phyloP scores from a whole-genome alignment of 306 rosid genomes.

The Pyrus communis region DNA sequence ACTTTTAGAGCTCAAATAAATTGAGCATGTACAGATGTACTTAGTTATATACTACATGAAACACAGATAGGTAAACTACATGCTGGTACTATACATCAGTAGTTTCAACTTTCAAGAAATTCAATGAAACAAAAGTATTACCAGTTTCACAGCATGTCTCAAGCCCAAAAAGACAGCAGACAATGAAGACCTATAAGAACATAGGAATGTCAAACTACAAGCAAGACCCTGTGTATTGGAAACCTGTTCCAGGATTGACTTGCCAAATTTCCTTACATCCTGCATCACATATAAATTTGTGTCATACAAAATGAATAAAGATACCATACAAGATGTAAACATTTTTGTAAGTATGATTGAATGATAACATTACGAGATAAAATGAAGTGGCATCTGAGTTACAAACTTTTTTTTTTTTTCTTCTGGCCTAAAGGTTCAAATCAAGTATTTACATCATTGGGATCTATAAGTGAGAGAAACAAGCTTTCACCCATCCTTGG shows the following conservation, averaged over 20 bases:
- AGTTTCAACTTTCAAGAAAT: constrained; percentile 1
- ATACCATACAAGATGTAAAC: background rate
- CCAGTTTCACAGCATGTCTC: constrained; percentile 89
- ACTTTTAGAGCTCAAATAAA: background rate
- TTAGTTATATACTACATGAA: background rate
- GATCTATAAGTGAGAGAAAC: constrained; percentile 84
- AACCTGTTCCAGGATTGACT: constrained; percentile 76
- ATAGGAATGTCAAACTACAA: constrained; percentile 79
- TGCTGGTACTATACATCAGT: constrained; percentile 4
- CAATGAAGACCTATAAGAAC: constrained; percentile 49
- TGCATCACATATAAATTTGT: constrained; percentile 21
- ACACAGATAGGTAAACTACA: background rate
- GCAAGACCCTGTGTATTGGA: constrained; percentile 78
- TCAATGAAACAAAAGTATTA: constrained; percentile 21
- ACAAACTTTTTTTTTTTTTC: background rate
- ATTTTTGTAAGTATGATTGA: background rate
- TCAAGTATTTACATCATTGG: constrained; percentile 50
- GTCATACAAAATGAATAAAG: background rate
- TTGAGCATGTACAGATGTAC: background rate
- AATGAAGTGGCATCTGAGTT: background rate
- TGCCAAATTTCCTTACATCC: constrained; percentile 85
- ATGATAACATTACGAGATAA: background rate
- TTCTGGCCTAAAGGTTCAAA: background rate
- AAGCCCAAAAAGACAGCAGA: constrained; percentile 62
- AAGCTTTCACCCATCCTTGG: constrained; percentile 87